Evolutionary conservation across 2,329 filamentous ascomycete genomes (phyloP).

Genomic region (Calonectria hawksworthii): DNA sequence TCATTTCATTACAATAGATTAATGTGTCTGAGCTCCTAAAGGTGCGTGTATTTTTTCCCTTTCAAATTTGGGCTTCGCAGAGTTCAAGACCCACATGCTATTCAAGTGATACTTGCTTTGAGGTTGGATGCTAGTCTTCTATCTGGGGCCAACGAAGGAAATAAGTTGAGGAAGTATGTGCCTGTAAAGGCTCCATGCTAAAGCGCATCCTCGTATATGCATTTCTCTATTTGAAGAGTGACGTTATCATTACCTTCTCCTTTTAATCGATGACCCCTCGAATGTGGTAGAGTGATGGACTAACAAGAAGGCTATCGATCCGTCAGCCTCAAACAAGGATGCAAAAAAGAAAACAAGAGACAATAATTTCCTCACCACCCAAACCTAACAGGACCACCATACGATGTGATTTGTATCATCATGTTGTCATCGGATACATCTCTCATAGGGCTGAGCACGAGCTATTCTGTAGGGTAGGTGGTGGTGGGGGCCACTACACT

Average conservation of each 20-base stretch:
- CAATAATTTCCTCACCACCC: too few species aligned
- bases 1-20: not conserved
- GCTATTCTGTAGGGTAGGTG: not conserved
- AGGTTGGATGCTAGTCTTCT: not conserved
- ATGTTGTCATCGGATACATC: not conserved
- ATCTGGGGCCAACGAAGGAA: rapidly evolving
- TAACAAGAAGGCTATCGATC: too few species aligned
- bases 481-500: conserved; percentile 13
- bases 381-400: not conserved
- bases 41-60: not conserved
- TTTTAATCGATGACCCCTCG: not conserved
- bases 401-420: not conserved
- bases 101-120: not conserved
- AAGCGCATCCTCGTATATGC: too few species aligned
- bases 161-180: too few species aligned
- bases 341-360: too few species aligned
- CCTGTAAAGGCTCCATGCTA: too few species aligned
- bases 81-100: not conserved
- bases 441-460: not conserved
- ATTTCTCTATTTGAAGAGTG: too few species aligned
- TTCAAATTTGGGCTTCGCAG: not conserved
- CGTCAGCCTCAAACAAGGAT: too few species aligned
- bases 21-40: not conserved
- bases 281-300: too few species aligned
- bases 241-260: not conserved